A percentile compares a stretch with the other conserved stretches of the same genome.
Evolutionary conservation across 2,329 filamentous ascomycete genomes (phyloP).

Genomic region (Rasamsonia emersonii): DNA sequence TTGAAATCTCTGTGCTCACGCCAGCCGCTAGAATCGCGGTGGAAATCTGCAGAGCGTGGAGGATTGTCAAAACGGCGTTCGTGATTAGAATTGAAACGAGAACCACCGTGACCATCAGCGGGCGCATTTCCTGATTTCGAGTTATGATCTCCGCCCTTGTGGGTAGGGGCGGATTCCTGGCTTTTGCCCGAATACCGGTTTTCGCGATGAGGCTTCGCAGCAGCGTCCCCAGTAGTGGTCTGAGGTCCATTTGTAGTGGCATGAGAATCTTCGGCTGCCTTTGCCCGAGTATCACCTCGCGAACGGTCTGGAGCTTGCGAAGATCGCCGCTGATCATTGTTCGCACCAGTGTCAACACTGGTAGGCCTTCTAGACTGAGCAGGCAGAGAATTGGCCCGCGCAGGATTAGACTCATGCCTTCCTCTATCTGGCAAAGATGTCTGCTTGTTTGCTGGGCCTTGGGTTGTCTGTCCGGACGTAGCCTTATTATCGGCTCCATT

Average conservation of each 20-base stretch:
- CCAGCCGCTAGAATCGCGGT: conserved; percentile 17
- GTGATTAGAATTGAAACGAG: conserved; percentile 19
- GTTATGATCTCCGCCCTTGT: conserved; percentile 19
- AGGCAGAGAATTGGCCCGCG: conserved; percentile 32
- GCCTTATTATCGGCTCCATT: conserved; percentile 25
- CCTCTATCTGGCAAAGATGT: conserved; percentile 23
- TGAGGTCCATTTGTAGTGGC: conserved; percentile 18
- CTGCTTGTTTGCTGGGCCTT: conserved; percentile 22
- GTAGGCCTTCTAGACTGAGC: conserved; percentile 27
- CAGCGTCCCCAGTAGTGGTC: conserved; percentile 19
- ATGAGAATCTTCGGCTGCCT: conserved; percentile 23
- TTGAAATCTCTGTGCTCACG: conserved; percentile 9
- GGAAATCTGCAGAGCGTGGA: conserved; percentile 29
- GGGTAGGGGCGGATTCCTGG: conserved; percentile 18
- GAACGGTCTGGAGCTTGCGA: conserved; percentile 22
- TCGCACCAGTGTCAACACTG: conserved; percentile 22
- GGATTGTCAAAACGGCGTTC: conserved; percentile 32
- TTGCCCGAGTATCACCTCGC: conserved; percentile 18
- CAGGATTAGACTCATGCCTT: conserved; percentile 26
- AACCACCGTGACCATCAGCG: conserved; percentile 24
- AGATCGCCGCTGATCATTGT: conserved; percentile 24
- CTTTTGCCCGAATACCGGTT: conserved; percentile 26
- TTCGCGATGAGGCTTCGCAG: conserved; percentile 24
- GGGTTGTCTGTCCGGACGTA: conserved; percentile 18
- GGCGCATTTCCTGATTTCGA: conserved; percentile 20